These are phyloP conservation scores for Venturia asperata DNA, from an alignment of 2,329 filamentous ascomycete species.

Conservation along the genomic window DNA sequence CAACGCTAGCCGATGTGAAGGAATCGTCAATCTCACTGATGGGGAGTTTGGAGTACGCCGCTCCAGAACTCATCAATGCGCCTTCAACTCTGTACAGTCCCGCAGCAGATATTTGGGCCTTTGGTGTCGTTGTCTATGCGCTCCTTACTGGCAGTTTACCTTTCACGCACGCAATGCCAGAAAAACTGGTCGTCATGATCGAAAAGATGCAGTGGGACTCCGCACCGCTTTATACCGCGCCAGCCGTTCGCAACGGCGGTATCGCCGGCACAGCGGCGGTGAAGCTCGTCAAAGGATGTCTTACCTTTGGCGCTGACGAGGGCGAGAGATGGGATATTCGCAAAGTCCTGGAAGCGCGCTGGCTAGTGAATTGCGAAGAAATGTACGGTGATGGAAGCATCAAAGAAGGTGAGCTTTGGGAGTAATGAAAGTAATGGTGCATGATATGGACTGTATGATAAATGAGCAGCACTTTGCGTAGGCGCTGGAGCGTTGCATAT, in stretches of 20 bases:
- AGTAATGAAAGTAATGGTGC: not conserved
- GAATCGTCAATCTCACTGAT: constrained; percentile 28
- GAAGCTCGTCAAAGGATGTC: constrained; percentile 53
- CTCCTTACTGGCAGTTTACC: constrained; percentile 55
- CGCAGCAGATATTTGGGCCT: constrained; percentile 60
- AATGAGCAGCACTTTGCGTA: not conserved
- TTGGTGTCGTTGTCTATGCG: constrained; percentile 56
- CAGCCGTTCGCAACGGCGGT: constrained; percentile 31
- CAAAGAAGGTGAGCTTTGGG: constrained; percentile 13
- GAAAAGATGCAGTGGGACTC: constrained; percentile 52
- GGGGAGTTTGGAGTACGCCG: constrained; percentile 52
- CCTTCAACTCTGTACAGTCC: constrained; percentile 40
- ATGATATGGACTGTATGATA: not conserved
- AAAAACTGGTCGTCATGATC: constrained; percentile 54
- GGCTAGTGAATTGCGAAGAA: constrained; percentile 12
- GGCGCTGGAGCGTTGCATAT: not conserved
- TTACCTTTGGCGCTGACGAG: constrained; percentile 48
- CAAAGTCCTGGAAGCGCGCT: constrained; percentile 2
- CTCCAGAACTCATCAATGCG: constrained; percentile 42
- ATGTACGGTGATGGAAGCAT: constrained; percentile 18
- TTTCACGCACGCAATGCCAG: constrained; percentile 54
- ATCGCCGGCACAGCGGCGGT: constrained; percentile 27
- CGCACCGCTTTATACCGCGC: constrained; percentile 40
- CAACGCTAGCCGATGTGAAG: not conserved
- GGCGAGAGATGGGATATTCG: constrained; percentile 34